A percentile compares a stretch with the other conserved stretches of the same genome.
These are phyloP conservation scores for Aechmea fasciata DNA, from an alignment of 176 grass and related monocot species.

Conservation along the genomic window DNA sequence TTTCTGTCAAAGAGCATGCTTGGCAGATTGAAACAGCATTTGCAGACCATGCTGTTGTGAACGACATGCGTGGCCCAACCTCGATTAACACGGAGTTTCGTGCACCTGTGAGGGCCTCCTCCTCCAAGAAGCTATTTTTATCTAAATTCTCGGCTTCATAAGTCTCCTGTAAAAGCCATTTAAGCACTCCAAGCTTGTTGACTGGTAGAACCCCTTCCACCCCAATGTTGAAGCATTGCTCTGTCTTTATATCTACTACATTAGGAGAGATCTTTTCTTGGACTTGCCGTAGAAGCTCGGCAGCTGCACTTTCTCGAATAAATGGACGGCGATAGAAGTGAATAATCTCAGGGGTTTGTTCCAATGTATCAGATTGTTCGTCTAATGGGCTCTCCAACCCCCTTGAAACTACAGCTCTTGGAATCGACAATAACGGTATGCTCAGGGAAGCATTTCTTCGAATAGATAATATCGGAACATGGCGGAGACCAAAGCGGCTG, in stretches of 20 bases:
- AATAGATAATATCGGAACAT: constrained; percentile 23
- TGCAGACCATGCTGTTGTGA: constrained; percentile 73
- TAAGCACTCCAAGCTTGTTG: constrained; percentile 52
- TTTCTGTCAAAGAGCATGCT: constrained; percentile 57
- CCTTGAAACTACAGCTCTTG: constrained; percentile 32
- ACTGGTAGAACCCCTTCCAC: constrained; percentile 27
- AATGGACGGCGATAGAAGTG: constrained; percentile 67
- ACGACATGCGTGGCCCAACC: constrained; percentile 83
- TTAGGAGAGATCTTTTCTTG: constrained; percentile 62
- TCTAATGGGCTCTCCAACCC: constrained; percentile 29
- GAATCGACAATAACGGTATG: constrained; percentile 2
- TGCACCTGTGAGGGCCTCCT: constrained; percentile 26
- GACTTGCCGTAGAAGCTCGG: constrained; percentile 56
- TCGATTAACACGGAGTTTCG: constrained; percentile 34
- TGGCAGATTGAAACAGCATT: constrained; percentile 82
- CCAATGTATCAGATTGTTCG: constrained; percentile 21
- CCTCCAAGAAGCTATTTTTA: constrained; percentile 52
- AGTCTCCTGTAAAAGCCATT: constrained; percentile 77
- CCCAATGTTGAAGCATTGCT: constrained; percentile 84
- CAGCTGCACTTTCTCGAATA: constrained; percentile 53
- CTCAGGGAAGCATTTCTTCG: constrained; percentile 25
- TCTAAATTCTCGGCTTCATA: constrained; percentile 71
- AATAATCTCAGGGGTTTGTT: constrained; percentile 29
- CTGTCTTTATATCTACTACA: constrained; percentile 50
- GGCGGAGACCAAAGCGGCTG: constrained; percentile 23